These are phyloP conservation scores for Trichoderma harzianum DNA, from an alignment of 2,329 filamentous ascomycete species.

Conservation along the genomic window DNA sequence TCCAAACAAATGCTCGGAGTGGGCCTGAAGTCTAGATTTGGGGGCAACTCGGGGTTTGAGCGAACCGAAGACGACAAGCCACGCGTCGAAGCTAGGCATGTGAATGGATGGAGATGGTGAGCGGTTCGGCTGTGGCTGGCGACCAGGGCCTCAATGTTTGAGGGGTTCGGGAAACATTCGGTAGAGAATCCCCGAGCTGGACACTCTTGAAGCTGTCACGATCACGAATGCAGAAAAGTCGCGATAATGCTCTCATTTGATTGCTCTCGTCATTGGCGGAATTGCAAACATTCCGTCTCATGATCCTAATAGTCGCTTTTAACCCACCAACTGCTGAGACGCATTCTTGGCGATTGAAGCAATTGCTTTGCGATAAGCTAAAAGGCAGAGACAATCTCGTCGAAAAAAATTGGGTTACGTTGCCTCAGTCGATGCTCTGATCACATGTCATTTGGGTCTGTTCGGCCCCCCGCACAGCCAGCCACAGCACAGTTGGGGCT, in stretches of 20 bases:
- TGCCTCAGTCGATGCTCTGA: neutral
- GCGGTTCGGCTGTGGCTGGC: conserved; percentile 7
- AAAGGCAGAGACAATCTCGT: conserved; percentile 2
- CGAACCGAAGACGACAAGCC: neutral
- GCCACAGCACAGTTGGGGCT: neutral
- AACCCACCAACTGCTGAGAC: neutral
- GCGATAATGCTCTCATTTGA: neutral
- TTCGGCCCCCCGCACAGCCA: neutral
- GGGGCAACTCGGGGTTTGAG: neutral
- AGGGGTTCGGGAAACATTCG: neutral
- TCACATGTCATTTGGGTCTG: neutral
- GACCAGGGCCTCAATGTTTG: neutral
- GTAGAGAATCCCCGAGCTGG: neutral
- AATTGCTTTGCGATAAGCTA: neutral
- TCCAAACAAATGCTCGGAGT: conserved; percentile 3
- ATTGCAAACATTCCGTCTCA: neutral
- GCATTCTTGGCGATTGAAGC: neutral
- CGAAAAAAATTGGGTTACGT: neutral
- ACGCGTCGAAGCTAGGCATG: neutral
- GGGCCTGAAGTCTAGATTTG: neutral
- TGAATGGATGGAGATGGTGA: neutral
- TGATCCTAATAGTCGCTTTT: neutral
- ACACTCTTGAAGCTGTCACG: neutral
- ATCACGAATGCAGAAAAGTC: neutral
- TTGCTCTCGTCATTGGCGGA: neutral